Conservation (phyloP, 202 grass and related monocot species). For the Eragrostis tef region DNA sequence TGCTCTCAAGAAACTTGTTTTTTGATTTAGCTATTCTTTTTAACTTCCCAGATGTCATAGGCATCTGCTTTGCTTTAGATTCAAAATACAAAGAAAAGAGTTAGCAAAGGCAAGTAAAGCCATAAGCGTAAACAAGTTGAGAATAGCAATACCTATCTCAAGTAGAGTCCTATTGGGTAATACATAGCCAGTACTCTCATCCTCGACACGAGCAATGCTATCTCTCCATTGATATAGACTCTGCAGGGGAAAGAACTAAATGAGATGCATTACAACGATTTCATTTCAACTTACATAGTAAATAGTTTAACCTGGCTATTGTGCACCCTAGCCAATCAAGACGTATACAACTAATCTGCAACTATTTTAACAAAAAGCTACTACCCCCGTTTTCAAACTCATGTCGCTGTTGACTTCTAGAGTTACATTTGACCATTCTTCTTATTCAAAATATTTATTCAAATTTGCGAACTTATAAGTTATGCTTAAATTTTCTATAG, state of each 20-base stretch:
- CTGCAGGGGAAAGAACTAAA: constrained; percentile 57
- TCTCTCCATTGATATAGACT: constrained; percentile 92
- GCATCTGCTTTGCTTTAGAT: constrained; percentile 86
- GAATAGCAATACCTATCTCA: constrained; percentile 68
- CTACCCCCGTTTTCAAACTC: too few species aligned
- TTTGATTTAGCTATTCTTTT: constrained; percentile 64
- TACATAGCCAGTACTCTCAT: constrained; percentile 98
- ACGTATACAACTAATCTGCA: too few species aligned
- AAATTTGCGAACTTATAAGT: too few species aligned
- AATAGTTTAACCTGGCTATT: constrained; percentile 30
- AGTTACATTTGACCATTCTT: too few species aligned
- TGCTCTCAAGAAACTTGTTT: constrained; percentile 64
- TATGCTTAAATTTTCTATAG: too few species aligned
- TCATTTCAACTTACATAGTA: constrained; percentile 21
- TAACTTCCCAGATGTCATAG: constrained; percentile 69
- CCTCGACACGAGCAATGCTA: constrained; percentile 69
- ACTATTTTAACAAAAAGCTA: background rate
- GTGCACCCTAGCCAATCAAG: background rate
- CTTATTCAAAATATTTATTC: too few species aligned
- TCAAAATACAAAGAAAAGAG: constrained; percentile 38
- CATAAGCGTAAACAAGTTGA: constrained; percentile 22
- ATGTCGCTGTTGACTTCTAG: too few species aligned
- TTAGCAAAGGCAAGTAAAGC: constrained; percentile 47
- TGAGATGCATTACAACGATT: background rate
- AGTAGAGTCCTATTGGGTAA: constrained; percentile 86